Base-by-base conservation (phyloP, 163 green algal genomes). In the Chlamydomonas reinhardtii region DNA sequence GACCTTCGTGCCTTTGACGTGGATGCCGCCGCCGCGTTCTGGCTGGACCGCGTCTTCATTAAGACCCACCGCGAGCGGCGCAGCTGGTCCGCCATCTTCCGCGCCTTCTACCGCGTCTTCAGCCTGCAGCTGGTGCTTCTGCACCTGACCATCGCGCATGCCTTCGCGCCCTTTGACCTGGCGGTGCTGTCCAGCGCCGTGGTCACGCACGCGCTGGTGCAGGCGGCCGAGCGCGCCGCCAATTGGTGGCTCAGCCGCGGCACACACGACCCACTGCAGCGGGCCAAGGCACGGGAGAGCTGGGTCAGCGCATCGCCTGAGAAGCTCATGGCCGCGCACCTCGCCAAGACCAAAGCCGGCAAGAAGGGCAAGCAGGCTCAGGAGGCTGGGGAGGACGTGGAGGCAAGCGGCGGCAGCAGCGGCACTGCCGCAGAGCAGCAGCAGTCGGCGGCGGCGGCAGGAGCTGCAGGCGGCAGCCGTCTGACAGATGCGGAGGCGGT, bases 31-130 rank as follows among this genome's bases (percentile, higher is more conserved):
- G 85, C 78, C 15, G 72, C 56, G 37, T 91, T 80, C 17, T 93
- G 90, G 90, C 71, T 71, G 5, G 25, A 88, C 31, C 6, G 24
- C 31, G 84, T 91, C 37, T 91, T 93, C 59, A 35, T 84, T 31
- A 93, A 93, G 83, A 93, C 90, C 4, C 89, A 86, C 79, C 64
- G 70, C 11, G 90, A 93, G 85, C 78, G 90, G 22, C 83, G 87
- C 77, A 85, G 70, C 73, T 90, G 77, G 80, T 17, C 71, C 24
- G 71, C 79, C 27, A 66, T 91, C 22, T 86, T 88, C 39, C 88
- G 87, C 73, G 74, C 88, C 43, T 93, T 92, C 73, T 90, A 90
- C 80, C 88, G 90, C 32, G 83, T 93, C 25, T 91, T 86, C 82
- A 77, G 66, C 61, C 61, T 91, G 31, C 90, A 93, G 29, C 29